Percentiles rank a stretch among this genome's conserved stretches.
These are phyloP conservation scores for Pestalotiopsis sp. DNA, from an alignment of 2,329 filamentous ascomycete species.

Conservation along the genomic window DNA sequence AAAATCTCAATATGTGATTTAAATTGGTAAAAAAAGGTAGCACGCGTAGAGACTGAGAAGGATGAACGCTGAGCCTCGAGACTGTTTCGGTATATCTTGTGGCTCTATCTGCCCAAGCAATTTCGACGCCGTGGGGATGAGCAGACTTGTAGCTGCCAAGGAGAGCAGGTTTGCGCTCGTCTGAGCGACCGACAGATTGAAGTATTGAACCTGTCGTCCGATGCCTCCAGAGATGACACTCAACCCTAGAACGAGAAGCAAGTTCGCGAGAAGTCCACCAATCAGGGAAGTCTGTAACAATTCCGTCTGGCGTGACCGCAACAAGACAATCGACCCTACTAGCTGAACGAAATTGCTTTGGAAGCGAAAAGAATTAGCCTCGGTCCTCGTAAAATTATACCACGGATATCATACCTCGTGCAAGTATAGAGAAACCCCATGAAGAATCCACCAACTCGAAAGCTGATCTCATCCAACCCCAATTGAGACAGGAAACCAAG, in stretches of 20 bases:
- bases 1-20: background rate
- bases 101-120: background rate
- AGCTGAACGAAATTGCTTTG: background rate
- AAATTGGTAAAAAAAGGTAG: background rate
- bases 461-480: background rate
- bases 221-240: background rate
- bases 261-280: background rate
- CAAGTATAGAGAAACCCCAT: background rate
- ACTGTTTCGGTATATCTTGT: constrained; percentile 1
- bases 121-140: constrained; percentile 3
- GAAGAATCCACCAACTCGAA: background rate
- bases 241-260: background rate
- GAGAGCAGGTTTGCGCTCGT: background rate
- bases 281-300: background rate
- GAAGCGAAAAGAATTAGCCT: background rate
- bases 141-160: background rate
- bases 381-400: background rate
- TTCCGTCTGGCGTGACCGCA: background rate
- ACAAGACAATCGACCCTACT: background rate
- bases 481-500: background rate
- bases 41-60: background rate
- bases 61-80: background rate
- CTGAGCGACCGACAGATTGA: background rate
- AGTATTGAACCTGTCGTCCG: background rate
- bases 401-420: background rate